Conservation (phyloP, 805 yeast species). For the Deakozyma indianensis region DNA sequence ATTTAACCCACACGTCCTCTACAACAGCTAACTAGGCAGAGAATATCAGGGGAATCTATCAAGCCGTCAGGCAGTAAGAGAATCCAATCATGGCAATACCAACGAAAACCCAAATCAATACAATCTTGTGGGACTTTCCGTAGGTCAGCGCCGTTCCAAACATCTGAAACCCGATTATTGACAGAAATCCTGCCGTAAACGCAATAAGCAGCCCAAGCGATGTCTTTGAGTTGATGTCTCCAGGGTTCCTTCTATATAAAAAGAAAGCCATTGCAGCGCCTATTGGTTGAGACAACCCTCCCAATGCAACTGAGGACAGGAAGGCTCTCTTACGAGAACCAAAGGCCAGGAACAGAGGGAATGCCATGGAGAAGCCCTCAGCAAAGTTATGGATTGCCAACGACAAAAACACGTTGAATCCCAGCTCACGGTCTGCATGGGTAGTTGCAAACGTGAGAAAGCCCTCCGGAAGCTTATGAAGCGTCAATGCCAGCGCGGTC, state of each 20-base stretch:
- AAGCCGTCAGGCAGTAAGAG: background rate
- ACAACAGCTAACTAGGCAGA: no score
- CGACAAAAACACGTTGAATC: constrained; percentile 70
- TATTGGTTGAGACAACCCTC: constrained; percentile 76
- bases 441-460: constrained; percentile 75
- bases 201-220: constrained; percentile 54
- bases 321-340: constrained; percentile 49
- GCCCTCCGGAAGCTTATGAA: constrained; percentile 94
- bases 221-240: constrained; percentile 20
- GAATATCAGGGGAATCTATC: no score
- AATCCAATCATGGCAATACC: constrained; percentile 29
- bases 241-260: constrained; percentile 26
- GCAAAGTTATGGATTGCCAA: constrained; percentile 80
- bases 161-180: constrained; percentile 76
- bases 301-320: constrained; percentile 49
- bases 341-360: constrained; percentile 74
- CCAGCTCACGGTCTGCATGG: constrained; percentile 49
- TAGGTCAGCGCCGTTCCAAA: constrained; percentile 68
- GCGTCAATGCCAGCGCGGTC: constrained; percentile 71
- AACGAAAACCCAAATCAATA: constrained; percentile 41
- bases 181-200: constrained; percentile 70
- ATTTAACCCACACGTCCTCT: no score
- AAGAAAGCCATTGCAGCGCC: constrained; percentile 68
- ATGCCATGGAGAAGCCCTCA: constrained; percentile 88
- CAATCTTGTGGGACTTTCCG: constrained; percentile 54